phyloP scores from a whole-genome alignment of 2,329 filamentous ascomycete species.

The Biscogniauxia sp. region DNA sequence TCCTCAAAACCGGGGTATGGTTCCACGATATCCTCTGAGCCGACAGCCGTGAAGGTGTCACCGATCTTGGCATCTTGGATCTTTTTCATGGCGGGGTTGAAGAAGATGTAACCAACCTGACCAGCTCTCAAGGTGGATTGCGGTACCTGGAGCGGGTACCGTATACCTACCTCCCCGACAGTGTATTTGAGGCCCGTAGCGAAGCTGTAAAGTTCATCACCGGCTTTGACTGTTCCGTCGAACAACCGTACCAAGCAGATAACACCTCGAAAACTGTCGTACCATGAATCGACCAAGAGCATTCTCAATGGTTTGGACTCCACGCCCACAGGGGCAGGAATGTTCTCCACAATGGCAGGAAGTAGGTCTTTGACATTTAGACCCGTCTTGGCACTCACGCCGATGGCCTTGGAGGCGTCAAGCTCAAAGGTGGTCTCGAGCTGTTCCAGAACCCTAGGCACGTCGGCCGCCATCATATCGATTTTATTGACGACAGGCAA shows the following conservation, averaged over 20 bases:
- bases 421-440: conserved; percentile 85
- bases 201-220: conserved; percentile 83
- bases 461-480: conserved; percentile 84
- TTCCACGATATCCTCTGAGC: conserved; percentile 71
- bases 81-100: conserved; percentile 97
- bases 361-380: conserved; percentile 81
- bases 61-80: conserved; percentile 95
- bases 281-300: conserved; percentile 96
- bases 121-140: conserved; percentile 80
- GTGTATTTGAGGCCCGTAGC: conserved; percentile 87
- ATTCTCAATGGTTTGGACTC: conserved; percentile 71
- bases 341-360: conserved; percentile 78
- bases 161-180: conserved; percentile 94
- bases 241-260: conserved; percentile 89
- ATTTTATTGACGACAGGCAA: conserved; percentile 97
- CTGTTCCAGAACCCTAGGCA: conserved; percentile 82
- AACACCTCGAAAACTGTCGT: conserved; percentile 92
- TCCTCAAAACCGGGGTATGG: conserved; percentile 92
- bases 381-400: conserved; percentile 91
- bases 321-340: conserved; percentile 79
- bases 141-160: conserved; percentile 84
- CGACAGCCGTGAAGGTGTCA: conserved; percentile 86
- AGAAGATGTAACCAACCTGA: conserved; percentile 94
- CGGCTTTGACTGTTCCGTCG: conserved; percentile 77
- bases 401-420: conserved; percentile 61